Percentiles rank a stretch among this genome's conserved stretches.
phyloP scores from a whole-genome alignment of 2,329 filamentous ascomycete species.

The Colletotrichum trifolii region DNA sequence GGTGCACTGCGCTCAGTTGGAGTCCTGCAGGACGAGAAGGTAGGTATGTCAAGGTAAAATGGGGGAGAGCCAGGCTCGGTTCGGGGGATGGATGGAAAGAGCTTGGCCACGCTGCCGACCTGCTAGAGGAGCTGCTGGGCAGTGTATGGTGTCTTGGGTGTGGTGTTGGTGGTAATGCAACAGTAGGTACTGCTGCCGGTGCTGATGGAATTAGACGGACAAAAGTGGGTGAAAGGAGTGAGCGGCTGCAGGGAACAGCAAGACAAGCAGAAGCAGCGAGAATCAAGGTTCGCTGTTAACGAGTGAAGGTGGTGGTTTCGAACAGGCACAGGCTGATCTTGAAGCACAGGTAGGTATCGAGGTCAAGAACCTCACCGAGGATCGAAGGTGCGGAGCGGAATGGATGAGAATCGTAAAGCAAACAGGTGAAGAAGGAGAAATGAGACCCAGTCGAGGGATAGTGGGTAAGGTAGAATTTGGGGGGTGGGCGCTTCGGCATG shows the following conservation, averaged over 20 bases:
- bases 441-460: constrained; percentile 22
- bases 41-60: no score
- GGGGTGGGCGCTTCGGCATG: constrained; percentile 33
- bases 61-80: constrained; percentile 12
- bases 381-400: neutral
- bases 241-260: constrained; percentile 31
- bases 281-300: constrained; percentile 30
- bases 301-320: constrained; percentile 28
- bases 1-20: constrained; percentile 19
- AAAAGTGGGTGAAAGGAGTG: constrained; percentile 32
- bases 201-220: constrained; percentile 30
- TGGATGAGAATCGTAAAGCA: neutral
- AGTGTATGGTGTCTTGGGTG: constrained; percentile 10
- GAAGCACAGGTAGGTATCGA: no score
- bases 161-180: constrained; percentile 5
- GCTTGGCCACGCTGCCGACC: neutral
- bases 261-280: constrained; percentile 12
- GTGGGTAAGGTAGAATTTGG: neutral
- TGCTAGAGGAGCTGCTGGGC: constrained; percentile 5
- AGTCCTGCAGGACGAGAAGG: neutral
- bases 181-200: constrained; percentile 6
- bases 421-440: constrained; percentile 22
- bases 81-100: constrained; percentile 14
- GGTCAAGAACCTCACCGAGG: constrained; percentile 24
- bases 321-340: neutral